These are phyloP conservation scores for Cylindrodendrum hubeiense DNA, from an alignment of 2,329 filamentous ascomycete species.

Conservation along the genomic window DNA sequence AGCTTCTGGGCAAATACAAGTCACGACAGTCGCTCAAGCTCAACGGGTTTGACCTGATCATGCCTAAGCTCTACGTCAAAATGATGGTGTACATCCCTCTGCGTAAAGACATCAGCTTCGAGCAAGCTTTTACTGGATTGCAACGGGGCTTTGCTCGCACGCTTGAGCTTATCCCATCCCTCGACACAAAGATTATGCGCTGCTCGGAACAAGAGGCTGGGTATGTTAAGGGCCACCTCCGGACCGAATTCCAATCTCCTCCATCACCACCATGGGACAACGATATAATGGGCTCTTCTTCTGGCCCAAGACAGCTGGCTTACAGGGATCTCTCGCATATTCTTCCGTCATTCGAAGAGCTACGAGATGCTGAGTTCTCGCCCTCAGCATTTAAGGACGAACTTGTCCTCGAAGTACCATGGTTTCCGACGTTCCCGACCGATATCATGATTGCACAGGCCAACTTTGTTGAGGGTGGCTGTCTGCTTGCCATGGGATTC, in stretches of 20 bases:
- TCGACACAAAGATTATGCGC: conserved; percentile 50
- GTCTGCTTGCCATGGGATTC: conserved; percentile 43
- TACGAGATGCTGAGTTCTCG: conserved; percentile 42
- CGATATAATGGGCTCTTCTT: not conserved
- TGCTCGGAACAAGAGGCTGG: conserved; percentile 42
- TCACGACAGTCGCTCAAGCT: conserved; percentile 46
- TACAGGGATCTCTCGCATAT: conserved; percentile 44
- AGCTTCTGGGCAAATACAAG: conserved; percentile 36
- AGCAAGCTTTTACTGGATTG: conserved; percentile 47
- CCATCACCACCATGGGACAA: conserved; percentile 7
- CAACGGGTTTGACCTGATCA: conserved; percentile 50
- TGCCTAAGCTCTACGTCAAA: conserved; percentile 48
- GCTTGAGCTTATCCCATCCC: conserved; percentile 51
- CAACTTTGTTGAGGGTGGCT: conserved; percentile 49
- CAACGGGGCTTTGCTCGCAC: conserved; percentile 50
- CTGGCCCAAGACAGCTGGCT: conserved; percentile 27
- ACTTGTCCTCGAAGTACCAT: conserved; percentile 38
- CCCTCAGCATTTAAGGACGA: conserved; percentile 45
- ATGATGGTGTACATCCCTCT: conserved; percentile 52
- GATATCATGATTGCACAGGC: conserved; percentile 47
- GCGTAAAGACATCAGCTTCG: conserved; percentile 35
- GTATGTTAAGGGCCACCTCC: conserved; percentile 37
- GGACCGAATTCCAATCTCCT: conserved; percentile 35
- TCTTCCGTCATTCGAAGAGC: conserved; percentile 42
- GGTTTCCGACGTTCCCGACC: conserved; percentile 42